Base-by-base conservation (phyloP, 305 asterid genomes). In the Fraxinus sp. region DNA sequence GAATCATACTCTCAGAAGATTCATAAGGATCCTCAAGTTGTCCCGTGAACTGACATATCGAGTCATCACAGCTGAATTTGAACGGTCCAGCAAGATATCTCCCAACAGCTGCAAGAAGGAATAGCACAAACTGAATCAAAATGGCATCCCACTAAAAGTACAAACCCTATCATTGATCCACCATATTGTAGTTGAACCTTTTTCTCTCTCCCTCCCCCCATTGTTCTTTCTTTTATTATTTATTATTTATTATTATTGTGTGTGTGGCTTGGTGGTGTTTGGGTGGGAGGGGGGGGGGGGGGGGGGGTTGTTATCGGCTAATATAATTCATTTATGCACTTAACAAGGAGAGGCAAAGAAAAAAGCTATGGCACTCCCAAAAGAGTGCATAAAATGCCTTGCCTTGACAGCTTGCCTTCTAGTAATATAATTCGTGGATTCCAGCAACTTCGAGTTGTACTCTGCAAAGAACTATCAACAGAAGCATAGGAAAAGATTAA, bases 1-100 rank as follows among this genome's bases (percentile, higher is more conserved):
- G 49, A 80, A 84, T 49, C 94, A 70, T 91, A 96, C 98, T 84
- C 98, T 90, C 55, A 94, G 97, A 86, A 96, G 98, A 89, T 96
- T 96, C 99, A 96, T 94, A 81, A 96, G 95, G 90, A 96, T 94
- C 92, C 99, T 94, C 89, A 94, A 86, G 86, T 94, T 94, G 77
- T 96, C 98, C 79, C 92, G 87, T 72, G 99, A 96, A 87, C 95
- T 76, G 81, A 94, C 98, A 81, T 96, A 96, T 89, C 88, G 89
- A 18, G 92, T 91, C 98, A 96, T 96, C 35, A 93, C 97, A 64
- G 91, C 91, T 4, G 97, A 93, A 87, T 96, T 96, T 77, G 98
- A 93, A 74, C 99, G 98, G 81, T 96, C 98, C 80, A 94, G 88
- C 75, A 84, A 79, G 75, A 89, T 88, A 81, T 89, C 92, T 32